Evolutionary conservation across 306 rosid species (phyloP), one percentile per base, ranked within the genome.

Genomic region (Begonia loranthoides): DNA sequence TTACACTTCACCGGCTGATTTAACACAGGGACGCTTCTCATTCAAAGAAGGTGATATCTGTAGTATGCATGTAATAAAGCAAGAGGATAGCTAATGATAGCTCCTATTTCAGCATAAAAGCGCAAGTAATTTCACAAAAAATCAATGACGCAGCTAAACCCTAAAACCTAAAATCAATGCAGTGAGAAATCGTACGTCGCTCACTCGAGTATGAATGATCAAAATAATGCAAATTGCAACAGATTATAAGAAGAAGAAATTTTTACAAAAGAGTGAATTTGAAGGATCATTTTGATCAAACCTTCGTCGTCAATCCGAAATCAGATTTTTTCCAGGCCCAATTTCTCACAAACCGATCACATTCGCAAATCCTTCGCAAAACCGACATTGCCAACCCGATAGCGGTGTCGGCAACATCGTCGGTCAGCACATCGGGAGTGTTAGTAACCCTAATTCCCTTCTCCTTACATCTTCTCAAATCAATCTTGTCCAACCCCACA

Each of bases 351-450:
- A 59, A 76, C 7, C 78, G 66, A 56, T 79, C 80, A 33, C 57
- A 38, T 2, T 54, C 76, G 16, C 67, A 67, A 60, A 81, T 58
- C 54, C 64, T 67, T 62, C 79, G 45, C 45, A 65, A 44, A 0
- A 81, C 82, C 4, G 79, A 62, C 66, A 84, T 34, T 6, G 75
- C 71, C 4, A 81, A 59, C 12, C 76, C 90, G 28, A 84, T 56
- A 13, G 90, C 87, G 1, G 41, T 19, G 9, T 84, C 94, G n/a
- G 94, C 94, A 14, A 81, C 94, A 17, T 76, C 84, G n/a, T 78
- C 82, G 1, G 90, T 73, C 59, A 84, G 57, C 6, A 81, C 94
- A 13, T 76, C 74, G 4, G 94, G 94, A 0, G 90, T 84, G 61
- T 84, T 84, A 1, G 76, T 65, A 10, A 84, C 87, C n/a, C 67